Evolutionary conservation across 495 filamentous ascomycete genomes (phyloP).

Genomic region (Neurospora tetrasperma): DNA sequence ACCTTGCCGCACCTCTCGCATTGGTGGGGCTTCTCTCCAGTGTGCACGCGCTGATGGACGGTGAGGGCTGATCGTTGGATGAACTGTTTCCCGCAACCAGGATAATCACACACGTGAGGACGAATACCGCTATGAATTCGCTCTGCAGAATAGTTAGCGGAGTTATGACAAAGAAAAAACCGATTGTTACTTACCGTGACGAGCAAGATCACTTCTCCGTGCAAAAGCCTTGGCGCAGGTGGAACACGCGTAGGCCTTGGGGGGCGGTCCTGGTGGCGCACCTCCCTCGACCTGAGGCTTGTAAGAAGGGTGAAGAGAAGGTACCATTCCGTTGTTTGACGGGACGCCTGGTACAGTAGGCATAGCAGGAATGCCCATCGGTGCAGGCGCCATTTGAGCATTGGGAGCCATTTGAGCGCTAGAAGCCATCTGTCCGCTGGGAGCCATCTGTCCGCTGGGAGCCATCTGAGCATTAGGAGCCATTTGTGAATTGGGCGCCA

Average conservation of each 20-base stretch:
- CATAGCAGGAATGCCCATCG: slow-evolving; percentile 40
- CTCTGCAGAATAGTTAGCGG: slow-evolving; percentile 46
- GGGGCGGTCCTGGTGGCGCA: slow-evolving; percentile 9
- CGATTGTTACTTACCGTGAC: slow-evolving; percentile 62
- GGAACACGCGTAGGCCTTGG: slow-evolving; percentile 82
- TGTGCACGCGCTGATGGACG: slow-evolving; percentile 90
- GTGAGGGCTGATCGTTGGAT: slow-evolving; percentile 97
- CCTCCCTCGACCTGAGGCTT: slow-evolving; percentile 22
- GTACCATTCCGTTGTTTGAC: slow-evolving; percentile 9
- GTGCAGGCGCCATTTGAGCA: slow-evolving; percentile 38
- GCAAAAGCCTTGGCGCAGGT: slow-evolving; percentile 90
- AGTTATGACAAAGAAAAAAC: background rate
- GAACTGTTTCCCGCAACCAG: slow-evolving; percentile 88
- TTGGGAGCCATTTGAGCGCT: slow-evolving; percentile 29
- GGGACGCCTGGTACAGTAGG: slow-evolving; percentile 29
- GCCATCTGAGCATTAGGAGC: background rate
- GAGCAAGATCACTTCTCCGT: slow-evolving; percentile 83
- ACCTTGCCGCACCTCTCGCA: slow-evolving; percentile 97
- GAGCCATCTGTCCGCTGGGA: background rate
- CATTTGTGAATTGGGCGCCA: background rate
- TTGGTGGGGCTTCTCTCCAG: slow-evolving; percentile 96
- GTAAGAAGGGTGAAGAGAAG: background rate
- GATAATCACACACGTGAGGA: slow-evolving; percentile 86
- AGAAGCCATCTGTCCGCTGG: background rate
- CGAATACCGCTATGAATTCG: slow-evolving; percentile 88